Evolutionary conservation across 2,329 filamentous ascomycete species (phyloP), one percentile per base, ranked within the genome.

Genomic region (Colletotrichum camelliae): DNA sequence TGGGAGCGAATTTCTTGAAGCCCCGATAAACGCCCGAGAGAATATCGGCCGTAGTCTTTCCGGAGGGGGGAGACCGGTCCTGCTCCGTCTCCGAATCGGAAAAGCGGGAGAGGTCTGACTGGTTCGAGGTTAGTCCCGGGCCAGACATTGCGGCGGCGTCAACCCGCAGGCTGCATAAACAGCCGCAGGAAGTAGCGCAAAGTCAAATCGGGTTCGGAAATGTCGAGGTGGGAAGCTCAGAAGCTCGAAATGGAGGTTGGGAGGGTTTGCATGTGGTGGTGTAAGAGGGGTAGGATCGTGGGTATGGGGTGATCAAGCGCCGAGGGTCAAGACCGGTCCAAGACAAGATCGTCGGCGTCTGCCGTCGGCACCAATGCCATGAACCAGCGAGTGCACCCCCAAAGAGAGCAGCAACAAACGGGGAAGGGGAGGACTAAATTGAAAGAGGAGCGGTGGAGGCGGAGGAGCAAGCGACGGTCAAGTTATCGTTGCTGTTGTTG

Each of bases 21-120:
- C 88, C 88, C 77, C 88, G 88, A 80, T 89, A 89, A 78, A 89
- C 87, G 78, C 87, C 87, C 61, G 88, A 87, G 70, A 91, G 80
- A 74, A 89, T 82, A 70, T 90, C 88, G 76, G 88, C 85, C 27
- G 87, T 79, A 0, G 87, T 86, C 81, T 86, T 83, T 43, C 52
- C 64, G 31, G 43, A 52, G 43, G 69, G 67, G 29, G 76, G 73
- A 48, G 70, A 65, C 55, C 70, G 62, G 61, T 79, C 77, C 37
- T 86, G 83, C 78, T 89, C 87, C 78, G 83, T 80, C 72, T 88
- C 85, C 74, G 86, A 85, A 75, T 89, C 88, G 79, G 87, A 86
- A 78, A 86, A 84, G 71, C 83, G 84, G 71, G 84, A 84, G 78
- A 81, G 78, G 77, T 85, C 83, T 68, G 75, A 74, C 76, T 77